A percentile compares a stretch with the other conserved stretches of the same genome.
Evolutionary conservation across 2,329 filamentous ascomycete genomes (phyloP).

Genomic region (Lasiodiplodia theobromae): DNA sequence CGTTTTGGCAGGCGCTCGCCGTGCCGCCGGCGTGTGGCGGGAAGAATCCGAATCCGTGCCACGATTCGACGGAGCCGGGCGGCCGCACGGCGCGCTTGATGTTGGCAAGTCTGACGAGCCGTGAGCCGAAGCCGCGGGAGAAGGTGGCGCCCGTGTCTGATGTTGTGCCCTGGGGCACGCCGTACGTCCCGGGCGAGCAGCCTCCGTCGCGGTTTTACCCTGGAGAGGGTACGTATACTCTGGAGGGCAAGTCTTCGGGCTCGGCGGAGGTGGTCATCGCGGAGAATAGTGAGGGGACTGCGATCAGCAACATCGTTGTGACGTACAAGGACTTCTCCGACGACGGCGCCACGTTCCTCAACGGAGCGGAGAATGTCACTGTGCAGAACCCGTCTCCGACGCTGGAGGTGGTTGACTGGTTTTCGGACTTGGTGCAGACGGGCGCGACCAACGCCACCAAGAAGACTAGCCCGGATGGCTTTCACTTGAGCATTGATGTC

Average conservation of each 20-base stretch:
- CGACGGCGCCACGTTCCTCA: slow-evolving; percentile 42
- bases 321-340: slow-evolving; percentile 50
- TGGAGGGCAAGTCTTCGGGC: slow-evolving; percentile 32
- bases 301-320: slow-evolving; percentile 42
- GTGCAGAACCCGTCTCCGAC: slow-evolving; percentile 34
- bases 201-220: not conserved
- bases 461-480: slow-evolving; percentile 48
- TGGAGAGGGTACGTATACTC: slow-evolving; percentile 31
- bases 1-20: slow-evolving; percentile 52
- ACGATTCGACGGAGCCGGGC: slow-evolving; percentile 48
- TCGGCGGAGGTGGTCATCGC: slow-evolving; percentile 35
- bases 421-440: slow-evolving; percentile 47
- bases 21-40: slow-evolving; percentile 54
- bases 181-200: slow-evolving; percentile 38
- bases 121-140: slow-evolving; percentile 37
- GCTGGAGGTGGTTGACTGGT: slow-evolving; percentile 46
- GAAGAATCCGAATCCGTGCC: slow-evolving; percentile 52
- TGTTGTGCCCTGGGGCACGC: slow-evolving; percentile 45
- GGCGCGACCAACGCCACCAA: slow-evolving; percentile 45
- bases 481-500: slow-evolving; percentile 50
- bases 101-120: slow-evolving; percentile 49
- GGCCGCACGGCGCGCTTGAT: slow-evolving; percentile 51
- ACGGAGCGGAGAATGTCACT: slow-evolving; percentile 48
- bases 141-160: slow-evolving; percentile 40
- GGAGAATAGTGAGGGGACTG: not conserved